A percentile compares a stretch with the other conserved stretches of the same genome.
Evolutionary conservation across 345 rosid species (phyloP).

Genomic region (Isatis tinctoria): DNA sequence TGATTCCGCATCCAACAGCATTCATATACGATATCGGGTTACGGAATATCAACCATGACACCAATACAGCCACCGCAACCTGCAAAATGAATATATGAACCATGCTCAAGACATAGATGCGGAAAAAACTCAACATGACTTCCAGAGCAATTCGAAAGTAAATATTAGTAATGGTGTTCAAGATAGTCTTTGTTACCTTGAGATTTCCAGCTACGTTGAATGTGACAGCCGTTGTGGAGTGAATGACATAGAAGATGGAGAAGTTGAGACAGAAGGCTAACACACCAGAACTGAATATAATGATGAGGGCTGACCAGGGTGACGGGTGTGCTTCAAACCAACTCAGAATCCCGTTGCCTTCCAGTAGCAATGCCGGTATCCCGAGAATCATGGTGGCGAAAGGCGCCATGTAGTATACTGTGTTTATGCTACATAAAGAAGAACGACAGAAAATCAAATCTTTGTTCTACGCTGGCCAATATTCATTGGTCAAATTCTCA

Average conservation of each 20-base stretch:
- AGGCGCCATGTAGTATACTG: conserved; percentile 99
- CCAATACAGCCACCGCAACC: conserved; percentile 95
- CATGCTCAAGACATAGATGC: conserved; percentile 4
- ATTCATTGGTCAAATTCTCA: background rate
- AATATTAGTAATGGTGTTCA: background rate
- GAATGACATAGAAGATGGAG: conserved; percentile 96
- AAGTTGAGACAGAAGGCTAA: conserved; percentile 96
- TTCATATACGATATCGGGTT: conserved; percentile 88
- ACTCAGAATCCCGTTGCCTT: conserved; percentile 76
- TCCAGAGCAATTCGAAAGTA: background rate
- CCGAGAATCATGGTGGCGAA: conserved; percentile 94
- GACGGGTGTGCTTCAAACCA: conserved; percentile 68
- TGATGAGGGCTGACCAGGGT: conserved; percentile 57
- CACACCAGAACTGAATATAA: conserved; percentile 86
- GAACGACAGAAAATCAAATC: background rate
- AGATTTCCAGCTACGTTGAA: conserved; percentile 99
- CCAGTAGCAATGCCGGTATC: conserved; percentile 77
- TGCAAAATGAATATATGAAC: conserved; percentile 24
- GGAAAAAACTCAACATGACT: background rate
- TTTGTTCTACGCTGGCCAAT: background rate
- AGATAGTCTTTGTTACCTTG: conserved; percentile 63
- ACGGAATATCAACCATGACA: conserved; percentile 90
- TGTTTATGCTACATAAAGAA: conserved; percentile 64
- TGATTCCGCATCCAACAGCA: conserved; percentile 90
- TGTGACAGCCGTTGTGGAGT: conserved; percentile 98